phyloP scores from a whole-genome alignment of 495 filamentous ascomycete genomes.

The Lepidopterella palustris region DNA sequence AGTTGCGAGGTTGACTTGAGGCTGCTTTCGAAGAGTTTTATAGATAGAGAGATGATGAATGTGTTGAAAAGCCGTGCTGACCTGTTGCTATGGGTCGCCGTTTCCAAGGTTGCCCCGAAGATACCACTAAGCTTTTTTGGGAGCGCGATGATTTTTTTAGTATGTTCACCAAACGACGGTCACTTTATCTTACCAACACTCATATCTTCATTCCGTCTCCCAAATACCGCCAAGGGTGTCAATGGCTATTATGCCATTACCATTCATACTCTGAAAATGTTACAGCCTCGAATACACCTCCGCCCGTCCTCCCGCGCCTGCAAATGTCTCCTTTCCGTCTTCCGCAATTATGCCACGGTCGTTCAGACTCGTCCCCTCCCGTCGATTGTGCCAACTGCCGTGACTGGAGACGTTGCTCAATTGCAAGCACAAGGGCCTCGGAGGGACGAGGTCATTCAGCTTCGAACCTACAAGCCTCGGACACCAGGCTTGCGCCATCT shows the following conservation, averaged over 20 bases:
- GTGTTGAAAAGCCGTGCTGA: too few species aligned
- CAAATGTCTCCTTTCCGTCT: conserved; percentile 40
- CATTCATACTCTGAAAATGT: conserved; percentile 41
- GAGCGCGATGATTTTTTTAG: neutral
- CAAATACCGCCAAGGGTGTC: neutral
- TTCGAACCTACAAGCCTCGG: conserved; percentile 87
- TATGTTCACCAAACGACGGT: neutral
- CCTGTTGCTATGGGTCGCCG: neutral
- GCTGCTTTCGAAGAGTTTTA: too few species aligned
- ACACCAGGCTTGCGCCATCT: conserved; percentile 93
- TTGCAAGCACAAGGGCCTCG: conserved; percentile 13
- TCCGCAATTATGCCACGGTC: conserved; percentile 52
- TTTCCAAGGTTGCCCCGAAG: neutral
- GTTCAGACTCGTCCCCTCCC: conserved; percentile 15
- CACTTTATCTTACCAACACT: neutral
- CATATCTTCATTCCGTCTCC: neutral
- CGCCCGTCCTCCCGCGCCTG: conserved; percentile 41
- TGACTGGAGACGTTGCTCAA: conserved; percentile 3
- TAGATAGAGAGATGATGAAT: neutral
- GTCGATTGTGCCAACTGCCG: conserved; percentile 11
- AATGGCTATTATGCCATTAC: conserved; percentile 27
- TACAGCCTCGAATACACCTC: conserved; percentile 59
- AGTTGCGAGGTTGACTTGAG: too few species aligned
- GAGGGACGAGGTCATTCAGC: conserved; percentile 39
- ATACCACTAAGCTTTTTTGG: neutral